These are phyloP conservation scores for Aspergillus sparsus DNA, from an alignment of 495 filamentous ascomycete species.

Conservation along the genomic window DNA sequence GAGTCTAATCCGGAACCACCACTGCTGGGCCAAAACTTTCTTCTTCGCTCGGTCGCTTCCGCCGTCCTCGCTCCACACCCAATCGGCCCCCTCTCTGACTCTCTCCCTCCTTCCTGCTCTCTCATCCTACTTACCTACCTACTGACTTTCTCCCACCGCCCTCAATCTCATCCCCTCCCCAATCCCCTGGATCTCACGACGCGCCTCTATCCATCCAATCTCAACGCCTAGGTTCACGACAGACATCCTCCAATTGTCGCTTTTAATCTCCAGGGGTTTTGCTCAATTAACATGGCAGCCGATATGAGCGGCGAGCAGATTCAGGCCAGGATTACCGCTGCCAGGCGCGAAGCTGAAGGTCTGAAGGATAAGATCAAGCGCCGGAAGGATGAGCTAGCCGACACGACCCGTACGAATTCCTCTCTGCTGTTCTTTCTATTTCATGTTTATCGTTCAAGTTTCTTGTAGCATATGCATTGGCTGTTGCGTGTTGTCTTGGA, in stretches of 20 bases:
- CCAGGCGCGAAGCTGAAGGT: slow-evolving; percentile 95
- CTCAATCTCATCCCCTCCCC: slow-evolving; percentile 27
- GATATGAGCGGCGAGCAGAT: slow-evolving; percentile 73
- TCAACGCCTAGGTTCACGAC: slow-evolving; percentile 24
- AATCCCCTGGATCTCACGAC: slow-evolving; percentile 27
- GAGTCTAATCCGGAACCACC: slow-evolving; percentile 22
- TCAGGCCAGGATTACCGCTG: slow-evolving; percentile 90
- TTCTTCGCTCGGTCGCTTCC: slow-evolving; percentile 32
- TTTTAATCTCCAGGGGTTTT: slow-evolving; percentile 29
- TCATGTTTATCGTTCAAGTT: neutral
- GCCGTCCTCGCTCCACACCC: slow-evolving; percentile 30
- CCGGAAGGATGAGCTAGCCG: slow-evolving; percentile 98
- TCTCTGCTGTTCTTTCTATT: slow-evolving; percentile 9
- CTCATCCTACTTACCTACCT: slow-evolving; percentile 11
- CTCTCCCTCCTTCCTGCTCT: slow-evolving; percentile 29
- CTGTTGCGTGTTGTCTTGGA: slow-evolving; percentile 12
- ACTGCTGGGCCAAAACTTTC: slow-evolving; percentile 27
- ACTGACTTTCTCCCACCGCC: slow-evolving; percentile 19
- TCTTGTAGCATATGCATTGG: slow-evolving; percentile 4
- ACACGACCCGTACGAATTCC: slow-evolving; percentile 83
- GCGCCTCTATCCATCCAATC: slow-evolving; percentile 28
- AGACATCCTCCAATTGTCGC: slow-evolving; percentile 24
- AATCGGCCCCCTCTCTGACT: slow-evolving; percentile 25
- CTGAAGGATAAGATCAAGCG: slow-evolving; percentile 99
- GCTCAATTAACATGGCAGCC: slow-evolving; percentile 51